A percentile compares a stretch with the other conserved stretches of the same genome.
Evolutionary conservation across 2,329 filamentous ascomycete species (phyloP).

Genomic region (Clonostachys rhizophaga): DNA sequence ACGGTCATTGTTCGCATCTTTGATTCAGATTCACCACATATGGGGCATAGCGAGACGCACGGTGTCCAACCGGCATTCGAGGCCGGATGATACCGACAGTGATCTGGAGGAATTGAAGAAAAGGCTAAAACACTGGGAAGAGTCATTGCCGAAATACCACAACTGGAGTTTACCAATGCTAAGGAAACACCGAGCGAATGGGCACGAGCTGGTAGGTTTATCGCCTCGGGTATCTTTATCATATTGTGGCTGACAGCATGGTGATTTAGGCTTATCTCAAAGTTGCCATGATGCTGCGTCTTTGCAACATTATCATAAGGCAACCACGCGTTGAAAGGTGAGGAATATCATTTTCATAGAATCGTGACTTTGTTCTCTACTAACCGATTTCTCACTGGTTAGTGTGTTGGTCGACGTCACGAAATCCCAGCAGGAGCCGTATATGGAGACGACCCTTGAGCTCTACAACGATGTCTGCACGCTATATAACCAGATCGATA

Average conservation of each 20-base stretch:
- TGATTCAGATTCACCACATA: slow-evolving; percentile 49
- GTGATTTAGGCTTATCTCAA: slow-evolving; percentile 42
- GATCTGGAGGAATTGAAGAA: slow-evolving; percentile 38
- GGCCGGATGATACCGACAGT: slow-evolving; percentile 41
- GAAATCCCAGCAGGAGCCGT: no score
- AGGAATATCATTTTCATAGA: slow-evolving; percentile 6
- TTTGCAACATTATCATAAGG: slow-evolving; percentile 52
- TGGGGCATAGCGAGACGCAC: slow-evolving; percentile 49
- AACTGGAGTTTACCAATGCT: slow-evolving; percentile 37
- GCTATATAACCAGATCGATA: slow-evolving; percentile 44
- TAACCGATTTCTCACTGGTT: no score
- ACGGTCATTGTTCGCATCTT: slow-evolving; percentile 48
- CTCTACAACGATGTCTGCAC: slow-evolving; percentile 42
- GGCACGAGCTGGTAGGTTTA: slow-evolving; percentile 40
- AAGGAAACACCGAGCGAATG: slow-evolving; percentile 38
- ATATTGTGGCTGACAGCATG: slow-evolving; percentile 1
- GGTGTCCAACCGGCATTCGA: slow-evolving; percentile 34
- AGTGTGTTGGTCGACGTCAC: no score
- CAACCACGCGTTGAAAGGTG: slow-evolving; percentile 49
- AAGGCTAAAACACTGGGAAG: slow-evolving; percentile 43
- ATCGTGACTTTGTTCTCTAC: no score
- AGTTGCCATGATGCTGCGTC: slow-evolving; percentile 48
- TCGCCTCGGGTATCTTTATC: neutral
- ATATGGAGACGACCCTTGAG: slow-evolving; percentile 13
- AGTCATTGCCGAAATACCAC: slow-evolving; percentile 38